Conservation (phyloP, 176 grass and related monocot species). For the Bromus sterilis region DNA sequence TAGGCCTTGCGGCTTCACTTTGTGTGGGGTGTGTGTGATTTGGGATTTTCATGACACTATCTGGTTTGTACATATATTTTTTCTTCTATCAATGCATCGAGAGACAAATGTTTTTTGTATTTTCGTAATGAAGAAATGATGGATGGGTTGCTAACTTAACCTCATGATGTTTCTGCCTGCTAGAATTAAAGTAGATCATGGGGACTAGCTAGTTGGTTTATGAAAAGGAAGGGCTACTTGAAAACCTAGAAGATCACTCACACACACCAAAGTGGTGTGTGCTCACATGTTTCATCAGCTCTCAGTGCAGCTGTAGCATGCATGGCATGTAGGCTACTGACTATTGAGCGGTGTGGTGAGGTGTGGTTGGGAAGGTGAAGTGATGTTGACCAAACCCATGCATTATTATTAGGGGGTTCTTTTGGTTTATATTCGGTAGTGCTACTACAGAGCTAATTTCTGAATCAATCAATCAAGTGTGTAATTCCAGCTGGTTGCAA, state of each 20-base stretch:
- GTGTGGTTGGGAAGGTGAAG: constrained; percentile 36
- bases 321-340: not conserved
- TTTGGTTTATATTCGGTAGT: not conserved
- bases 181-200: not conserved
- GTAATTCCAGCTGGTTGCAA: no score
- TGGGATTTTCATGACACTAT: no score
- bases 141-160: not conserved
- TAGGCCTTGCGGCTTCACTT: no score
- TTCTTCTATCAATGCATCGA: no score
- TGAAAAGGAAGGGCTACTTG: constrained; percentile 3
- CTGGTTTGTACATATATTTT: no score
- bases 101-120: not conserved
- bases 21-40: no score
- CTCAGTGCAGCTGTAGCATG: not conserved
- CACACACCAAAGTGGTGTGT: constrained; percentile 1
- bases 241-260: not conserved
- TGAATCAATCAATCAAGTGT: not conserved
- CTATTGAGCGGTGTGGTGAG: not conserved
- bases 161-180: not conserved
- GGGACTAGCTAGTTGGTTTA: not conserved
- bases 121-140: not conserved
- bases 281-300: constrained; percentile 22
- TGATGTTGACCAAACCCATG: constrained; percentile 28
- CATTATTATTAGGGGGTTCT: not conserved
- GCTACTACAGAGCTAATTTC: not conserved